A percentile compares a stretch with the other conserved stretches of the same genome.
phyloP scores from a whole-genome alignment of 2,329 filamentous ascomycete species.

The Penicillium freii region DNA sequence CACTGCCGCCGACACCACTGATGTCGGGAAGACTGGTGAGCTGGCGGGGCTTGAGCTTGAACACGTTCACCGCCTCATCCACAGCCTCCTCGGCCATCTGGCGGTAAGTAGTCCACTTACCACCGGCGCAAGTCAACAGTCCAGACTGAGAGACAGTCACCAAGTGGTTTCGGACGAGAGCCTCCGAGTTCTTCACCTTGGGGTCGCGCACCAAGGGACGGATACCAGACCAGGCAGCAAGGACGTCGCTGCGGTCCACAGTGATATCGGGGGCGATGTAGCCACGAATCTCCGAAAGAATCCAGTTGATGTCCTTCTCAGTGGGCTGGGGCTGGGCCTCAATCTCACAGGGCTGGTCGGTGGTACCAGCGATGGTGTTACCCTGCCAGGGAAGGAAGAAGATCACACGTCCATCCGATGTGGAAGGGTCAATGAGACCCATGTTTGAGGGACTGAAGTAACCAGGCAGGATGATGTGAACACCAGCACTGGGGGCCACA shows the following conservation, averaged over 20 bases:
- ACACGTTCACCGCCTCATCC: constrained; percentile 71
- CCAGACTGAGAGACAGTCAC: constrained; percentile 77
- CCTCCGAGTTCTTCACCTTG: constrained; percentile 80
- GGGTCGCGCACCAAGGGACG: constrained; percentile 83
- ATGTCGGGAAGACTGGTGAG: constrained; percentile 63
- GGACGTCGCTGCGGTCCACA: constrained; percentile 79
- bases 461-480: constrained; percentile 81
- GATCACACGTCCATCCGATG: constrained; percentile 84
- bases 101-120: constrained; percentile 91
- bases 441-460: constrained; percentile 84
- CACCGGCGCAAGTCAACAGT: constrained; percentile 79
- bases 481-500: constrained; percentile 79
- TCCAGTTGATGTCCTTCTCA: constrained; percentile 85
- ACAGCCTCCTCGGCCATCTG: constrained; percentile 92
- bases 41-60: constrained; percentile 59
- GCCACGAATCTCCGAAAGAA: constrained; percentile 75
- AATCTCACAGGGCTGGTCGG: constrained; percentile 73
- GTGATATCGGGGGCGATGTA: constrained; percentile 83
- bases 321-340: constrained; percentile 71
- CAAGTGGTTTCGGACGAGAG: constrained; percentile 82
- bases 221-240: constrained; percentile 87
- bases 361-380: constrained; percentile 87
- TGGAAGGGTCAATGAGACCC: constrained; percentile 82
- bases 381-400: constrained; percentile 94
- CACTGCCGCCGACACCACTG: constrained; percentile 68